Evolutionary conservation across 208 protist genomes (phyloP).

Genomic region (Wallacemonas sp.): DNA sequence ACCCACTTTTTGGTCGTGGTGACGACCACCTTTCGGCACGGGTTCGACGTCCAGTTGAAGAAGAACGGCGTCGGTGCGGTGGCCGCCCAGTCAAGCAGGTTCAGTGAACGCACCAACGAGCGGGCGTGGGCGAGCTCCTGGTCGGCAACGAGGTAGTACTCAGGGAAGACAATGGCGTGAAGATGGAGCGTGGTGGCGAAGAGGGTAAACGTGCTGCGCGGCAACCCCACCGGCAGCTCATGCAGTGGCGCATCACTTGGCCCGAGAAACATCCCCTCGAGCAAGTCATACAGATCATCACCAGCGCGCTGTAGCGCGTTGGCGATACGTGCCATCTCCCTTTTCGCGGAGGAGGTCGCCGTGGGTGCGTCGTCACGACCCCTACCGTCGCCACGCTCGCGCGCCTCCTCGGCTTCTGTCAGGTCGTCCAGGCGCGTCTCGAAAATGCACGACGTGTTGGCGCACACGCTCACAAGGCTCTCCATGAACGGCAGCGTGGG

Average conservation of each 20-base stretch:
- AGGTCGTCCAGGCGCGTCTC: slow-evolving; percentile 10
- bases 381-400: neutral
- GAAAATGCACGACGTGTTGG: slow-evolving; percentile 16
- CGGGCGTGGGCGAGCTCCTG: slow-evolving; percentile 34
- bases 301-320: slow-evolving; percentile 22
- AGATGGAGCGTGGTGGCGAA: slow-evolving; percentile 37
- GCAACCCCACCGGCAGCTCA: slow-evolving; percentile 24
- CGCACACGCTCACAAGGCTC: slow-evolving; percentile 22
- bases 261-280: slow-evolving; percentile 41
- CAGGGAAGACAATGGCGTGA: slow-evolving; percentile 45
- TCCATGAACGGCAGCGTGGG: slow-evolving; percentile 9
- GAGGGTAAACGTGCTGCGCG: slow-evolving; percentile 29
- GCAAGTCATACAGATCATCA: slow-evolving; percentile 30
- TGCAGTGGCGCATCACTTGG: slow-evolving; percentile 22
- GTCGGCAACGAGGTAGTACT: slow-evolving; percentile 69
- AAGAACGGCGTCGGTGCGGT: slow-evolving; percentile 26
- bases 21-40: slow-evolving; percentile 19
- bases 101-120: slow-evolving; percentile 45
- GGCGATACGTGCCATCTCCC: neutral
- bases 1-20: slow-evolving; percentile 27
- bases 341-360: neutral
- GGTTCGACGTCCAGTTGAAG: slow-evolving; percentile 52
- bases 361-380: neutral
- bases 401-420: slow-evolving; percentile 1
- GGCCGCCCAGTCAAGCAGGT: slow-evolving; percentile 45